Evolutionary conservation across 768 basidiomycete species (phyloP), one percentile per base, ranked within the genome.

Genomic region (Tulasnella calospora): DNA sequence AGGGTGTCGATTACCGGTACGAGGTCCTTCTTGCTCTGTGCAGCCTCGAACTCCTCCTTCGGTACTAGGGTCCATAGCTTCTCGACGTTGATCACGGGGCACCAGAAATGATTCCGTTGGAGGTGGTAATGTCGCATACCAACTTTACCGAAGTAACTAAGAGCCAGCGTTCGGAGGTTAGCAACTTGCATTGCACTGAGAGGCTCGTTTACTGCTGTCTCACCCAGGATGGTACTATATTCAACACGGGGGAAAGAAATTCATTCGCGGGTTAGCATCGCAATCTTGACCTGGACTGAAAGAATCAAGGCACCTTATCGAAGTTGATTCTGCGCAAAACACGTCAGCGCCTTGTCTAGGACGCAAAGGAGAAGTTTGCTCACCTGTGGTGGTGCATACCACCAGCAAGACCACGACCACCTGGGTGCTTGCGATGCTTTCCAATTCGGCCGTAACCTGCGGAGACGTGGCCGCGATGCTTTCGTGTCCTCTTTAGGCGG

Each of bases 391-490:
- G 98, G 88, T 99, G 97, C 87, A 91, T 89, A 91, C 98, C 98
- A 95, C 98, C 98, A 88, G 95, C 95, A 84, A 99, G 94, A 98
- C 98, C 98, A 87, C 98, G 95, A 94, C 98, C 98, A 88, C 98
- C 98, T 78, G 98, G 98, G 85, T 98, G 97, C 87, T 98, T 99
- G 86, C 98, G 94, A 91, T 99, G 98, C 91, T 99, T 99, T 82
- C 98, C 98, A 84, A 99, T 94, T 93, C 98, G 97, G 86, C 98
- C 98, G 87, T 99, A 93, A 88, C 98, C 98, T 85, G 96, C 96
- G 82, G 97, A 99, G 83, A 99, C 96, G 89, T 99, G 96, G 83
- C 97, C 97, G 84, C 97, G 91, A 88, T 98, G 96, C 88, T 99
- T 99, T 88, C 97, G 92, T 86, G 97, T 99, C 88, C 98, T 98